Evolutionary conservation across 108 stramenopile genomes (phyloP).

Genomic region (Nannochloropsis oceanica): DNA sequence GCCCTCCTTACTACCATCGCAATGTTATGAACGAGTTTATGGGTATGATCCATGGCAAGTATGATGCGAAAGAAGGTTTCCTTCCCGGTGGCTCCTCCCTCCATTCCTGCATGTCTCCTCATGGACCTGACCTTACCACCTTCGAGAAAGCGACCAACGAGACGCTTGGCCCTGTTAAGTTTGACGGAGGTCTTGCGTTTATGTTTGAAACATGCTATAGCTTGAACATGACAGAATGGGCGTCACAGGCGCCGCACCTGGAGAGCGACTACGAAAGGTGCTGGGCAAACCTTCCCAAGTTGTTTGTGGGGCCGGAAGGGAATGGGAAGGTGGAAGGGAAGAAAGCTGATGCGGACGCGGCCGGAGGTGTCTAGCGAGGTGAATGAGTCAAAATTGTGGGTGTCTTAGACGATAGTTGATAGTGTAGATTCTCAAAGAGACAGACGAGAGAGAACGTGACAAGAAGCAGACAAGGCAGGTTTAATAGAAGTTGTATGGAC

Average conservation of each 20-base stretch:
- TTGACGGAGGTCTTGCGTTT: slow-evolving; percentile 72
- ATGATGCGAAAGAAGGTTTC: slow-evolving; percentile 72
- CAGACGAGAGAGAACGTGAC: too few relatives aligned
- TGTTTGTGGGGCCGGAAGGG: background rate
- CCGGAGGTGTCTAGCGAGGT: too few relatives aligned
- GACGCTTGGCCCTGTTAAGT: slow-evolving; percentile 47
- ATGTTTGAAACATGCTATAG: slow-evolving; percentile 80
- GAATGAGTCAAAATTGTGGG: too few relatives aligned
- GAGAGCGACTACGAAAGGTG: slow-evolving; percentile 50
- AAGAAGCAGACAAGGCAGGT: too few relatives aligned
- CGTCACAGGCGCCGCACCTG: slow-evolving; percentile 36
- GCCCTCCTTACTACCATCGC: slow-evolving; percentile 83
- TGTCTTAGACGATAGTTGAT: too few relatives aligned
- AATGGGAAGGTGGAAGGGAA: background rate
- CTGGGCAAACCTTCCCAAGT: slow-evolving; percentile 45
- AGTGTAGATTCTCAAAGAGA: too few relatives aligned
- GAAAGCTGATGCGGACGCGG: background rate
- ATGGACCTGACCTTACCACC: slow-evolving; percentile 67
- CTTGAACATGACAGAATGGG: slow-evolving; percentile 45
- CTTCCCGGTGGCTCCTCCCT: slow-evolving; percentile 63
- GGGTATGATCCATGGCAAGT: slow-evolving; percentile 73
- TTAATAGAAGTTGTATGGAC: too few relatives aligned
- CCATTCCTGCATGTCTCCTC: slow-evolving; percentile 70
- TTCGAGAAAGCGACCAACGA: slow-evolving; percentile 50
- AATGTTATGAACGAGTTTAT: slow-evolving; percentile 85